Percentiles rank a stretch among this genome's conserved stretches.
These are phyloP conservation scores for Mycena kentingensis DNA, from an alignment of 768 basidiomycete species.

Conservation along the genomic window DNA sequence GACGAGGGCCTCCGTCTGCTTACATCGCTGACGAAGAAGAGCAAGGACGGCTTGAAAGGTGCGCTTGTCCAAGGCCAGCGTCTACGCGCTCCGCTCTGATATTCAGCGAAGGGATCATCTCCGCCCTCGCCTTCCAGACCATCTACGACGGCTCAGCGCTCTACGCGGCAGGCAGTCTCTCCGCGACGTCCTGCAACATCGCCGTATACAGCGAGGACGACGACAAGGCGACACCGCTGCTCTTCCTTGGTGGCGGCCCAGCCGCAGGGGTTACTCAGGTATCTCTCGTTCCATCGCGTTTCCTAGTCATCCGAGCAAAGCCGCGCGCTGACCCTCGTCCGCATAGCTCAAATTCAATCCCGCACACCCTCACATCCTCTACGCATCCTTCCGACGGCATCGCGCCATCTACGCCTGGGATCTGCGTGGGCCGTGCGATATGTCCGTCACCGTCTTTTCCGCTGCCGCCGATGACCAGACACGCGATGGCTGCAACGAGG, in stretches of 20 bases:
- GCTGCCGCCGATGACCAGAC: conserved; percentile 15
- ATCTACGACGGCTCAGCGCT: conserved; percentile 59
- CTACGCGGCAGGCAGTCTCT: conserved; percentile 81
- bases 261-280: conserved; percentile 60
- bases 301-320: no score
- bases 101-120: conserved; percentile 75
- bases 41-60: conserved; percentile 89
- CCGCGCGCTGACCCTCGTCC: no score
- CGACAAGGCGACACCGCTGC: conserved; percentile 52
- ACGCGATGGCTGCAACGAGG: background rate
- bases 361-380: conserved; percentile 68
- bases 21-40: conserved; percentile 75
- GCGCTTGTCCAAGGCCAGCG: conserved; percentile 6
- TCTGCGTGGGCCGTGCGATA: conserved; percentile 53
- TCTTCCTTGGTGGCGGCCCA: conserved; percentile 63
- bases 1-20: conserved; percentile 62
- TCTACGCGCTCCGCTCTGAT: no score
- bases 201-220: conserved; percentile 63
- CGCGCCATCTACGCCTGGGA: conserved; percentile 76
- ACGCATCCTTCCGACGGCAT: conserved; percentile 75
- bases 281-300: no score
- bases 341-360: conserved; percentile 81
- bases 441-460: no score
- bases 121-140: conserved; percentile 72
- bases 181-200: conserved; percentile 56